These are phyloP conservation scores for Globisporangium alternatum DNA, from an alignment of 352 stramenopile species.

Conservation along the genomic window DNA sequence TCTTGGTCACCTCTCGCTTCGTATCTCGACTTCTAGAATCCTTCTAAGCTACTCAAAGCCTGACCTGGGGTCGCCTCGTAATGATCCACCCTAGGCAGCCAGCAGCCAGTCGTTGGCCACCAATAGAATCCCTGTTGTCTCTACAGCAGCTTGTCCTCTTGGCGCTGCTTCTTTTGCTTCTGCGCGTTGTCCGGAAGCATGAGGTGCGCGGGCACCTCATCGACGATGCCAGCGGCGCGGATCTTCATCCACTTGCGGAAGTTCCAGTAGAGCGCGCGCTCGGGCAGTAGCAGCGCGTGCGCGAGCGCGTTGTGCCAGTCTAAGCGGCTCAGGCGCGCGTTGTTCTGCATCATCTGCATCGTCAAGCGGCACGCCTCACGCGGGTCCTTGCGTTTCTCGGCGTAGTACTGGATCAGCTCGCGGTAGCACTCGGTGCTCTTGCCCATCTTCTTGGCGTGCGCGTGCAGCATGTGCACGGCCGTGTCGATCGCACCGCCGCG, in stretches of 20 bases:
- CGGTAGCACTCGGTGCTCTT: constrained; percentile 75
- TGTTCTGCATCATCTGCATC: constrained; percentile 88
- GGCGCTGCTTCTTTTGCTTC: constrained; percentile 25
- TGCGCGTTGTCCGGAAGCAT: constrained; percentile 40
- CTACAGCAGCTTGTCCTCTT: constrained; percentile 11
- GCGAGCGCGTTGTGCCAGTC: constrained; percentile 79
- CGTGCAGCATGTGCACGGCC: constrained; percentile 62
- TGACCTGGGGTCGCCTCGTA: neutral
- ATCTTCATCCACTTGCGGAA: constrained; percentile 87
- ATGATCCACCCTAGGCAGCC: neutral
- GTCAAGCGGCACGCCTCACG: constrained; percentile 61
- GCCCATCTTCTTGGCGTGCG: constrained; percentile 67
- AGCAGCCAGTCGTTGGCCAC: neutral
- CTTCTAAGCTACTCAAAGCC: neutral
- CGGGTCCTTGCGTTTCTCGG: constrained; percentile 57
- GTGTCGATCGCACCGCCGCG: constrained; percentile 53
- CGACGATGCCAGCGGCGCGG: constrained; percentile 48
- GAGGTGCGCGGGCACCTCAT: constrained; percentile 55
- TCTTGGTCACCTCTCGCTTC: no score
- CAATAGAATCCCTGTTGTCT: neutral
- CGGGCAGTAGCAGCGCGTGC: constrained; percentile 51
- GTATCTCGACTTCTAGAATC: neutral
- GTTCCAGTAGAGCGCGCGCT: constrained; percentile 80
- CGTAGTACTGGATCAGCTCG: constrained; percentile 64
- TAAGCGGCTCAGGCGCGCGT: constrained; percentile 65